Conservation (phyloP, 768 basidiomycete genomes). For the Dendrothele bispora region DNA sequence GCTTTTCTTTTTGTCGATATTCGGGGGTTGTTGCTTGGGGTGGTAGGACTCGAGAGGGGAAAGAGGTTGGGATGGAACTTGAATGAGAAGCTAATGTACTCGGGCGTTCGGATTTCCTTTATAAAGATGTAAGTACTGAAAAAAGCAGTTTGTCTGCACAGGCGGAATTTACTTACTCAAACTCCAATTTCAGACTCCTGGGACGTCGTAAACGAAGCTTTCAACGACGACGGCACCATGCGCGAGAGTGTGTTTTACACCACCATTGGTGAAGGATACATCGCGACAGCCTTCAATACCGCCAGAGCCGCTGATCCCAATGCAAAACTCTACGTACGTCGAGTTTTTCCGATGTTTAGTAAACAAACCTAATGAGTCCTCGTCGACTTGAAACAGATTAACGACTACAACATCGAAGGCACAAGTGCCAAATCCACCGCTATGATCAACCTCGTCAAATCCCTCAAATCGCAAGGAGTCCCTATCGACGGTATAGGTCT, state of each 20-base stretch:
- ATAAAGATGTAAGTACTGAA: too few relatives aligned
- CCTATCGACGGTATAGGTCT: constrained; percentile 65
- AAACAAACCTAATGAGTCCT: background rate
- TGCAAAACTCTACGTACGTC: constrained; percentile 53
- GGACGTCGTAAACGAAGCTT: constrained; percentile 59
- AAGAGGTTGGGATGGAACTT: background rate
- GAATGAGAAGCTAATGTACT: too few relatives aligned
- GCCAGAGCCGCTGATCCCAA: constrained; percentile 53
- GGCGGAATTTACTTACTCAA: too few relatives aligned
- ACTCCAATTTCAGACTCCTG: constrained; percentile 33
- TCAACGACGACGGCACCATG: constrained; percentile 61
- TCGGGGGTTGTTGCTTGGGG: background rate
- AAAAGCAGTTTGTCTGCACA: background rate
- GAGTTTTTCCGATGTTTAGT: too few relatives aligned
- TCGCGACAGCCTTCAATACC: constrained; percentile 49
- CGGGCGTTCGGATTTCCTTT: too few relatives aligned
- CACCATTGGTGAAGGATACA: constrained; percentile 45
- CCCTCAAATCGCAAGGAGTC: constrained; percentile 42
- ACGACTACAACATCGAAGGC: constrained; percentile 32
- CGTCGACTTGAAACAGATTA: constrained; percentile 4
- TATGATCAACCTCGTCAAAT: constrained; percentile 51
- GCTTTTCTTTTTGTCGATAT: too few relatives aligned
- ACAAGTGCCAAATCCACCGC: constrained; percentile 53
- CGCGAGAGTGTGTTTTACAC: constrained; percentile 54
- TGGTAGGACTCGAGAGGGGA: background rate